Evolutionary conservation across 768 basidiomycete genomes (phyloP).

Genomic region (Termitomyces sp.): DNA sequence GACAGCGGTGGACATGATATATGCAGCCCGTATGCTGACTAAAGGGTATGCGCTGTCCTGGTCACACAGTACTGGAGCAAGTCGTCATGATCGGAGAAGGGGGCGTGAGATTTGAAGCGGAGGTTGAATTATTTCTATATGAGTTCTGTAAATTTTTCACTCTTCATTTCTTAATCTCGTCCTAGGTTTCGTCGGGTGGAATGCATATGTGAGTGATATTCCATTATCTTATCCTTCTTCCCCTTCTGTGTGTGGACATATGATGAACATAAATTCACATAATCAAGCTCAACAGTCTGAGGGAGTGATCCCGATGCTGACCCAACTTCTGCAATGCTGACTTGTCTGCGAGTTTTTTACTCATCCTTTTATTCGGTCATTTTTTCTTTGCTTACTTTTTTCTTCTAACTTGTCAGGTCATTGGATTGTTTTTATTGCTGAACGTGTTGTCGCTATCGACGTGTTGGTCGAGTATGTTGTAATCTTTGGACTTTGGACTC

Average conservation of each 20-base stretch:
- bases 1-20: slow-evolving; percentile 17
- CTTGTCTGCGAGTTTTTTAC: slow-evolving; percentile 8
- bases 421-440: too few species aligned
- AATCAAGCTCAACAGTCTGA: slow-evolving; percentile 63
- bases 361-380: background rate
- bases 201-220: background rate
- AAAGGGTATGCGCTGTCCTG: too few species aligned
- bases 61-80: too few species aligned
- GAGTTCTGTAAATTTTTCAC: too few species aligned
- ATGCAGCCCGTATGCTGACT: background rate
- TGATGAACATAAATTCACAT: slow-evolving; percentile 55
- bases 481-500: too few species aligned
- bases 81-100: background rate
- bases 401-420: too few species aligned
- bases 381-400: too few species aligned
- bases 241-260: slow-evolving; percentile 2
- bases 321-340: slow-evolving; percentile 59
- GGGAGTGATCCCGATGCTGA: slow-evolving; percentile 43
- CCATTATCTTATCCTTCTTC: background rate
- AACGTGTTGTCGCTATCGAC: too few species aligned
- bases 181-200: background rate
- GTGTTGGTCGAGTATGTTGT: too few species aligned
- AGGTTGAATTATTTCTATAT: too few species aligned
- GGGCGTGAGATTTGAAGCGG: background rate
- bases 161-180: too few species aligned